phyloP scores from a whole-genome alignment of 1,284 basidiomycete species.

The Heterobasidion irregulare region DNA sequence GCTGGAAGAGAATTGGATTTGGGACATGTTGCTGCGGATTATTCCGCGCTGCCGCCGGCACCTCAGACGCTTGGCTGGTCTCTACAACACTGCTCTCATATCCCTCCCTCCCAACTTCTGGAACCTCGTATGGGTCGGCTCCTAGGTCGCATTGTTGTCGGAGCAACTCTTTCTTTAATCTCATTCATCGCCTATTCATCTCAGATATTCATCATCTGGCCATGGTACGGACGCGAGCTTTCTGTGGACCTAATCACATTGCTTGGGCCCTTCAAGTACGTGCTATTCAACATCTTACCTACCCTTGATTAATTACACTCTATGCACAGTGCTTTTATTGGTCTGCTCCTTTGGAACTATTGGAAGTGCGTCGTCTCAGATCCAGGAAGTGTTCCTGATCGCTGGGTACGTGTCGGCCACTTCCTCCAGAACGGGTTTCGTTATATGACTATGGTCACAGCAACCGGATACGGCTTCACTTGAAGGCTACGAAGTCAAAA shows the following conservation, averaged over 20 bases:
- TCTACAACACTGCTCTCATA: neutral
- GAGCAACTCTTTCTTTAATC: slow-evolving; percentile 71
- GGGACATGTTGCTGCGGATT: too few species aligned
- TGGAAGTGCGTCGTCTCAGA: slow-evolving; percentile 72
- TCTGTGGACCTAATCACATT: slow-evolving; percentile 67
- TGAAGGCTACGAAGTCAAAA: slow-evolving; percentile 83
- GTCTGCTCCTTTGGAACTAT: slow-evolving; percentile 83
- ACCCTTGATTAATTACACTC: slow-evolving; percentile 1
- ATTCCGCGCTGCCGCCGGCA: too few species aligned
- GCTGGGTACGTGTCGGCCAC: slow-evolving; percentile 53
- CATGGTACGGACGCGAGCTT: slow-evolving; percentile 74
- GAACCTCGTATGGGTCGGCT: slow-evolving; percentile 34
- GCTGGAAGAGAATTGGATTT: neutral
- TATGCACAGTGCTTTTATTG: slow-evolving; percentile 56
- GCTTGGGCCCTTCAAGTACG: slow-evolving; percentile 86
- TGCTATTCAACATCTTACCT: slow-evolving; percentile 5
- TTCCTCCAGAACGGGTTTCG: slow-evolving; percentile 3
- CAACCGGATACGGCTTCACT: slow-evolving; percentile 60
- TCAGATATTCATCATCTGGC: slow-evolving; percentile 88
- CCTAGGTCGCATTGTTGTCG: slow-evolving; percentile 56
- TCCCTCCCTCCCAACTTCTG: neutral
- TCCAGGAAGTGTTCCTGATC: slow-evolving; percentile 75
- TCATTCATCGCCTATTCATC: slow-evolving; percentile 83
- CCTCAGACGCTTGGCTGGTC: neutral
- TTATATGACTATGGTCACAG: slow-evolving; percentile 28